Conservation (phyloP, 2,329 filamentous ascomycete genomes). For the Claviceps maximensis region DNA sequence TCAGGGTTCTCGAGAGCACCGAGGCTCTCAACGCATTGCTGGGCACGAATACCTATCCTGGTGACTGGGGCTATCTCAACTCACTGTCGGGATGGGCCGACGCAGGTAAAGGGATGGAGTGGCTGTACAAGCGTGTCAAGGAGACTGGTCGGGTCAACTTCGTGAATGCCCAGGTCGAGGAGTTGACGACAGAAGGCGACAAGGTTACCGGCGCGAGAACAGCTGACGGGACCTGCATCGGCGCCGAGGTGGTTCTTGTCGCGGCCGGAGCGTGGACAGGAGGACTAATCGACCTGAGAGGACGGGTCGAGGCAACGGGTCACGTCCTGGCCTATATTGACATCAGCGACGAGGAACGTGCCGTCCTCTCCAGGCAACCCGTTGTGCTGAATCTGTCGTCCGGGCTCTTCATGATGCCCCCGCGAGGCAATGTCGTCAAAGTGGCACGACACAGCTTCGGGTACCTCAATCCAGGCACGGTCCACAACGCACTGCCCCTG, state of each 20-base stretch:
- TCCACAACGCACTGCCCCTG: conserved; percentile 20
- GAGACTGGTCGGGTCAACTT: conserved; percentile 43
- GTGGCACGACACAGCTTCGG: conserved; percentile 57
- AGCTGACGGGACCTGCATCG: conserved; percentile 22
- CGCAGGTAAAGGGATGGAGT: conserved; percentile 56
- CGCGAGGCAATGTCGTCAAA: conserved; percentile 48
- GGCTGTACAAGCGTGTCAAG: conserved; percentile 41
- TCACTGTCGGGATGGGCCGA: conserved; percentile 67
- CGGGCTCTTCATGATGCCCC: conserved; percentile 65
- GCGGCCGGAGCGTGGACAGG: conserved; percentile 84
- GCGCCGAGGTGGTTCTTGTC: conserved; percentile 61
- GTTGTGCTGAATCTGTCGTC: conserved; percentile 59
- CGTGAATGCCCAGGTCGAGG: conserved; percentile 33
- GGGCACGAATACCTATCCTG: conserved; percentile 38
- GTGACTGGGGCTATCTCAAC: conserved; percentile 62
- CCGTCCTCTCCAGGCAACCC: conserved; percentile 49
- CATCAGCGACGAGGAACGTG: conserved; percentile 59
- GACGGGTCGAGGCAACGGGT: conserved; percentile 66
- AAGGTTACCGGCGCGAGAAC: conserved; percentile 40
- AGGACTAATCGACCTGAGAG: conserved; percentile 61
- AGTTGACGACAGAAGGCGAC: conserved; percentile 26
- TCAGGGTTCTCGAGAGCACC: conserved; percentile 31
- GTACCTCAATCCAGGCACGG: conserved; percentile 41
- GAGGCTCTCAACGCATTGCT: conserved; percentile 31
- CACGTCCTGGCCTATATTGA: conserved; percentile 69